Percentiles rank a stretch among this genome's conserved stretches.
These are phyloP conservation scores for Phytophthora kernoviae DNA, from an alignment of 352 stramenopile species.

Conservation along the genomic window DNA sequence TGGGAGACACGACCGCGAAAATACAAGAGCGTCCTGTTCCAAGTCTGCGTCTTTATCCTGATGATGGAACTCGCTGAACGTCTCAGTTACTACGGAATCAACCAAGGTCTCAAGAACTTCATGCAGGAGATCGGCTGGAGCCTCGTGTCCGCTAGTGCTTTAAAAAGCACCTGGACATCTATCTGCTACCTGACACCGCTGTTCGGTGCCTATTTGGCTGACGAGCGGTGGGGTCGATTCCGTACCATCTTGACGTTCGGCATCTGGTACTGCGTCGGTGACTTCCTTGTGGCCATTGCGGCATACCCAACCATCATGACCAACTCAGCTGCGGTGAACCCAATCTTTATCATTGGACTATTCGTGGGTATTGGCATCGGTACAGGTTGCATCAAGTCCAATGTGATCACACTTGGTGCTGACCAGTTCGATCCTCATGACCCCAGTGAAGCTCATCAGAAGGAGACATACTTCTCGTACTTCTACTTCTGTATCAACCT, in stretches of 20 bases:
- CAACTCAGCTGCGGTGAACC: slow-evolving; percentile 32
- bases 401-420: slow-evolving; percentile 63
- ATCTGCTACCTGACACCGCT: slow-evolving; percentile 68
- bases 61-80: slow-evolving; percentile 71
- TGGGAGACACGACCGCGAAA: slow-evolving; percentile 57
- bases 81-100: slow-evolving; percentile 87
- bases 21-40: slow-evolving; percentile 64
- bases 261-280: slow-evolving; percentile 59
- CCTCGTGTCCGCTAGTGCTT: slow-evolving; percentile 50
- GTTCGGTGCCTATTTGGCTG: slow-evolving; percentile 65
- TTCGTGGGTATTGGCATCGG: slow-evolving; percentile 58
- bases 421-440: slow-evolving; percentile 67
- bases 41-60: slow-evolving; percentile 68
- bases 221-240: slow-evolving; percentile 69
- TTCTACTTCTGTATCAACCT: slow-evolving; percentile 88
- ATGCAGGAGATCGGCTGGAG: slow-evolving; percentile 74
- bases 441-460: slow-evolving; percentile 46
- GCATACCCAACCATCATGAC: slow-evolving; percentile 48
- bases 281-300: slow-evolving; percentile 56
- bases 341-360: slow-evolving; percentile 63
- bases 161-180: slow-evolving; percentile 72
- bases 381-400: slow-evolving; percentile 59
- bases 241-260: slow-evolving; percentile 60
- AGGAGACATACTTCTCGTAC: slow-evolving; percentile 79
- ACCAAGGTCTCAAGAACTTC: slow-evolving; percentile 87